These are phyloP conservation scores for Citrus sp. DNA, from an alignment of 345 rosid genomes.

Conservation along the genomic window DNA sequence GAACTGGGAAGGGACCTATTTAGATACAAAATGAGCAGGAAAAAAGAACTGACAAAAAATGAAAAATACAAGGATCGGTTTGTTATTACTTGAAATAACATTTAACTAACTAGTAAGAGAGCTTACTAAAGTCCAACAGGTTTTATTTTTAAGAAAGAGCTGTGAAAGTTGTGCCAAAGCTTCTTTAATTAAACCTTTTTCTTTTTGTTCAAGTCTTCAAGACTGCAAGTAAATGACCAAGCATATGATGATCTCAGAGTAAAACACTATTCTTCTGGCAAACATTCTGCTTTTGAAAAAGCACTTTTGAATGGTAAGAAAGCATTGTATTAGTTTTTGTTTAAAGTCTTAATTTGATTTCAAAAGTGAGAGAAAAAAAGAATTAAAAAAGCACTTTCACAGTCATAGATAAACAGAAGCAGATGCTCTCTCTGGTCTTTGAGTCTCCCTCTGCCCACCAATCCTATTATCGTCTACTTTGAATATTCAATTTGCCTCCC, in stretches of 20 bases:
- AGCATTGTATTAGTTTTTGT: not conserved
- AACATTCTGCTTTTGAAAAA: constrained; percentile 17
- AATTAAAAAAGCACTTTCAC: not conserved
- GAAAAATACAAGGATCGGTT: not conserved
- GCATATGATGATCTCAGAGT: constrained; percentile 8
- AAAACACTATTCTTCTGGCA: constrained; percentile 7
- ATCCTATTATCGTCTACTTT: not conserved
- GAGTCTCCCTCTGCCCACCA: not conserved
- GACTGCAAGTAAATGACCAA: constrained; percentile 2
- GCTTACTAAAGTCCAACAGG: not conserved
- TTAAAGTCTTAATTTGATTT: constrained; percentile 4
- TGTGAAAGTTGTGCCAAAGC: constrained; percentile 15
- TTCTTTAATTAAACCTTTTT: not conserved
- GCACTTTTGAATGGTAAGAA: constrained; percentile 13
- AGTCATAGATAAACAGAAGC: not conserved
- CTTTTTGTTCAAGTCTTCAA: not conserved
- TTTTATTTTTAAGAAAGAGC: not conserved
- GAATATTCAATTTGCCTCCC: constrained; percentile 16
- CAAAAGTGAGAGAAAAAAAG: not conserved
- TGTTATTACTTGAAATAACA: not conserved
- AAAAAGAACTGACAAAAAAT: not conserved
- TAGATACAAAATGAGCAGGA: not conserved
- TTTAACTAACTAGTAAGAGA: not conserved
- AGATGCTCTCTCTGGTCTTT: not conserved
- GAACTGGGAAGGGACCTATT: not conserved